Evolutionary conservation across 305 asterid genomes (phyloP).

Genomic region (Solanum hybrid): DNA sequence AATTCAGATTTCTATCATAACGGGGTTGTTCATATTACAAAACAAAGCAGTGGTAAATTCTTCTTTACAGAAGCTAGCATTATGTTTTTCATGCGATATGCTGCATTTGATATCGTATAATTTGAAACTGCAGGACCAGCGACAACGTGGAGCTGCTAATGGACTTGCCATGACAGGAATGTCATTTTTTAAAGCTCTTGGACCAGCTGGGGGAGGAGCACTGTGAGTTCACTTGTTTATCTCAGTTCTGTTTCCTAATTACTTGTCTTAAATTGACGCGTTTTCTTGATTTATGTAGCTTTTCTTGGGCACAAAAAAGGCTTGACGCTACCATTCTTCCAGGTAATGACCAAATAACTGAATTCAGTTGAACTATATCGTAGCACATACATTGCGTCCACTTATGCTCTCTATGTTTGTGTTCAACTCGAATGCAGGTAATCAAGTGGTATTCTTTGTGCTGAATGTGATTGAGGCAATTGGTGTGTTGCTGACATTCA

Average conservation of each 20-base stretch:
- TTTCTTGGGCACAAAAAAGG: slow-evolving; percentile 62
- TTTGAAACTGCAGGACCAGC: slow-evolving; percentile 36
- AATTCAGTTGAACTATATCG: neutral
- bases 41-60: slow-evolving; percentile 36
- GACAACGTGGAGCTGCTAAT: slow-evolving; percentile 79
- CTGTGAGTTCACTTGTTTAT: slow-evolving; percentile 52
- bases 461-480: slow-evolving; percentile 42
- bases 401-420: neutral
- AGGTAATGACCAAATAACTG: slow-evolving; percentile 22
- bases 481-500: slow-evolving; percentile 53
- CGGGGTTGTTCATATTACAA: slow-evolving; percentile 32
- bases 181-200: slow-evolving; percentile 66
- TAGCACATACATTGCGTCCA: neutral
- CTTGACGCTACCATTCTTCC: slow-evolving; percentile 52
- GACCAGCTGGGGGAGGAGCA: slow-evolving; percentile 74
- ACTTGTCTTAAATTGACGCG: no score
- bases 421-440: slow-evolving; percentile 35
- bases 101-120: neutral
- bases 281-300: slow-evolving; percentile 26
- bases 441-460: slow-evolving; percentile 52
- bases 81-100: neutral
- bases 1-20: slow-evolving; percentile 25
- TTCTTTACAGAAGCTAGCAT: neutral
- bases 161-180: slow-evolving; percentile 70
- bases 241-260: no score